Percentiles rank a stretch among this genome's conserved stretches.
Conservation (phyloP, 352 stramenopile species). For the Phytophthora macrochlamydospora region DNA sequence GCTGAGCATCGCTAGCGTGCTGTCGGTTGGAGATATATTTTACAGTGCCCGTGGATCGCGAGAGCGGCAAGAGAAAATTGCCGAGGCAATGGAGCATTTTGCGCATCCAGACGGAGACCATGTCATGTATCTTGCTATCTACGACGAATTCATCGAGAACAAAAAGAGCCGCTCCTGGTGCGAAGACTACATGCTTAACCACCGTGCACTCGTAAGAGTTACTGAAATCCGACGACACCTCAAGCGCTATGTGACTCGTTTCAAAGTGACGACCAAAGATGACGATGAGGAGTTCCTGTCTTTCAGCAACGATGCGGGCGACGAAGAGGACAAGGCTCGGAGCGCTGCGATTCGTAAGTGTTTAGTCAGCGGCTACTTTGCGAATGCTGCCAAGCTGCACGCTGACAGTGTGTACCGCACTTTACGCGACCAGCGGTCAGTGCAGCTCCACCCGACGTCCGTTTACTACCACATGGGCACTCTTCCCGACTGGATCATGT, state of each 20-base stretch:
- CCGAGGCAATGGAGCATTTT: conserved; percentile 71
- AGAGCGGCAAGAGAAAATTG: conserved; percentile 73
- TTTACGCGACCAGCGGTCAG: conserved; percentile 64
- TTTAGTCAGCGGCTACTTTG: conserved; percentile 89
- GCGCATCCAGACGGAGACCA: conserved; percentile 72
- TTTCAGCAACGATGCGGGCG: not conserved
- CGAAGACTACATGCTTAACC: conserved; percentile 68
- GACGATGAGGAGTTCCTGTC: too few species aligned
- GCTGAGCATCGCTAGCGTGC: conserved; percentile 95
- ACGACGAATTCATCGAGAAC: conserved; percentile 76
- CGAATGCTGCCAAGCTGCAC: conserved; percentile 97
- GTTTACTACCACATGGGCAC: conserved; percentile 76
- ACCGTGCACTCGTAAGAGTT: conserved; percentile 60
- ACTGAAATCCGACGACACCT: conserved; percentile 75
- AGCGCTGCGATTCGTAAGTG: conserved; percentile 59
- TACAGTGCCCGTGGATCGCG: conserved; percentile 58
- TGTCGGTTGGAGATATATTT: conserved; percentile 93
- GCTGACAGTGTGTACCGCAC: conserved; percentile 74
- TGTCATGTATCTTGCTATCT: conserved; percentile 70
- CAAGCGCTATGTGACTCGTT: conserved; percentile 68
- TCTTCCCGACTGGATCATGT: conserved; percentile 97
- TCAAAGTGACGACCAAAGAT: conserved; percentile 28
- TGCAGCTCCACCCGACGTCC: conserved; percentile 80
- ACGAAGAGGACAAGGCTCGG: conserved; percentile 14
- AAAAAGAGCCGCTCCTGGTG: conserved; percentile 72